Base-by-base conservation (phyloP, 2,329 filamentous ascomycete genomes). In the Verticillium longisporum region DNA sequence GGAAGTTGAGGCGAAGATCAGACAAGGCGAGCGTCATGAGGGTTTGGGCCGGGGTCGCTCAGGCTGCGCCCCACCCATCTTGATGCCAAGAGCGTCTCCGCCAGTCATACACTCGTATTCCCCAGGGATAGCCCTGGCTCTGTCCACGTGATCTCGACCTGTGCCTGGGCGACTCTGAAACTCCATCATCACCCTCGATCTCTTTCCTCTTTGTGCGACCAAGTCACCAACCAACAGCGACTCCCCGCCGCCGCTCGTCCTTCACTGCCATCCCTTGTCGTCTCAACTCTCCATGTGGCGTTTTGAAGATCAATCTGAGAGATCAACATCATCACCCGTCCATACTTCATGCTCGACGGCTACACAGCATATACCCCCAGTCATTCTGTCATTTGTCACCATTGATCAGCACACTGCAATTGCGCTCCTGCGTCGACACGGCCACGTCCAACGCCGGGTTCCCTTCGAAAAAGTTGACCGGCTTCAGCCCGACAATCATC, bases 361-460 rank as follows among this genome's bases (percentile, higher is more conserved):
- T 45, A 26, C 45, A 26, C 45, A 59, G n/a, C 38, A 26, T 26
- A 4, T 26, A 3, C 26, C 26, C 26, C 26, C 26, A 26, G 26
- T 26, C 26, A 26, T 26, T 26, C 26, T 26, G 3, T 26, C 26
- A 36, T 26, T 10, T 3, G 3, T 33, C 41, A 7, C 45, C 60
- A 11, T 59, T n/a, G 11, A 62, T 59, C 53, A 71, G 45, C 26
- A 75, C 73, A 56, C 73, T 77, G 57, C 68, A 67, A 37, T 74
- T 77, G 9, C 61, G 64, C 0, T 71, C 71, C 61, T 75, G 73
- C 0, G 64, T 73, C 1, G 75, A 76, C 3, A 75, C 72, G 0
- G 79, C 75, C 2, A 84, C 79, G 66, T 84, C 80, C 4, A 83
- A 60, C 0, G 75, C 78, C 0, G 80, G 82, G 60, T 84, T 83